Base-by-base conservation (phyloP, 192 early-diverging fungal genomes). In the Coemansia sp. region DNA sequence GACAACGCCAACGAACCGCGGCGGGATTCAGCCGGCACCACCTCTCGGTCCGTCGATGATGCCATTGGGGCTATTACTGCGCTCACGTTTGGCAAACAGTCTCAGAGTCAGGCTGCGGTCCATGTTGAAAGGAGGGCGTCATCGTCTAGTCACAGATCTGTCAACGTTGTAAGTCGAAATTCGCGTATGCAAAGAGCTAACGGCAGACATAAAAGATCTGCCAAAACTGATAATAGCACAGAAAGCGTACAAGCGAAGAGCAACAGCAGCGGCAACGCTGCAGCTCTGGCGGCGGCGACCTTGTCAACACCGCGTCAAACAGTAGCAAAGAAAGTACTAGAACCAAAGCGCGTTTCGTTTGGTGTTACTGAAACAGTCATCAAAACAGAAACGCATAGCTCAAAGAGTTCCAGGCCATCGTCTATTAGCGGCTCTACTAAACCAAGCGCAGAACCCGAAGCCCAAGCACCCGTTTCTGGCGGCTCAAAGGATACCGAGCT, bases 81-180 rank as follows among this genome's bases (percentile, higher is more conserved):
- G 15, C 28, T 52, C n/a, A 20, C 30, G 4, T 31, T 54, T 33
- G 9, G 15, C 30, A 54, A 54, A 25, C 22, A 25, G 29, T 17
- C 52, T 6, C 52, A 33, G 29, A n/a, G 17, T 17, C 52, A 2
- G 9, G n/a, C 30, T 14, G 30, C n/a, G n/a, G n/a, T 4, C 6
- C 52, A 4, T 15, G 52, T 2, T 30, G 14, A 28, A 54, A 33
- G 17, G 17, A 29, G 33, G n/a, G 17, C 30, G 15, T 54, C 52
- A 11, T 31, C 29, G 15, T 36, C 34, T 36, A 54, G n/a, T 54
- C 61, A 58, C 47, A 68, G 52, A 33, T 52, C 29, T 28, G 45
- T 68, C 36, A 68, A 68, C 31, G 20, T 57, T n/a, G 27, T 68
- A 45, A 68, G 59, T 28, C 42, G 44, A 27, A 62, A 52, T 55